Percentiles rank a stretch among this genome's conserved stretches.
Conservation (phyloP, 2,329 filamentous ascomycete species). For the Neophaeococcomyces mojaviensis region DNA sequence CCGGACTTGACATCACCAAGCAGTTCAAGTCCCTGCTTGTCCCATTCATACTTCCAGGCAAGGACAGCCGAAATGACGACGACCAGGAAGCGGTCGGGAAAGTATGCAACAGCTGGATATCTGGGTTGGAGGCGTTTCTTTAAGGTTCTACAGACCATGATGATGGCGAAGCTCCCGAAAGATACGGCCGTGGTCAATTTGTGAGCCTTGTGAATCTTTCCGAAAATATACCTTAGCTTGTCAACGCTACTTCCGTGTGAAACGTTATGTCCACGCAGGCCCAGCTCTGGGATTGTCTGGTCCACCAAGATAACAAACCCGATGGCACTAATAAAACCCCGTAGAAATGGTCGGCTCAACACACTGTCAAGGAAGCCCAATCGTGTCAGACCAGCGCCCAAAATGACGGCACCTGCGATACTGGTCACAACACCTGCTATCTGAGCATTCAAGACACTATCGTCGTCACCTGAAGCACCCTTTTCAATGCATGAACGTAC, state of each 20-base stretch:
- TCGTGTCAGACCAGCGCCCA: slow-evolving; percentile 76
- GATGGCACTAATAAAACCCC: slow-evolving; percentile 95
- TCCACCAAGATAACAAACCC: slow-evolving; percentile 94
- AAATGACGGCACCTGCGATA: slow-evolving; percentile 77
- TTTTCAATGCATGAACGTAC: slow-evolving; percentile 68
- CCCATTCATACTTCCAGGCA: slow-evolving; percentile 70
- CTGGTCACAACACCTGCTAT: slow-evolving; percentile 84
- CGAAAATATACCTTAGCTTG: slow-evolving; percentile 72
- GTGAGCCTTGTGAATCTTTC: slow-evolving; percentile 61
- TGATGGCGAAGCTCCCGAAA: slow-evolving; percentile 71
- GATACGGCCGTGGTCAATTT: slow-evolving; percentile 69
- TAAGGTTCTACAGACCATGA: slow-evolving; percentile 79
- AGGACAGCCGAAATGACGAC: slow-evolving; percentile 78
- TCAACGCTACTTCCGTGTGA: slow-evolving; percentile 79
- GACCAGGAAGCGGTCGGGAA: slow-evolving; percentile 85
- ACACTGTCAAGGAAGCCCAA: slow-evolving; percentile 93
- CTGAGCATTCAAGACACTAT: slow-evolving; percentile 66
- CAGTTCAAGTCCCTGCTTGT: slow-evolving; percentile 70
- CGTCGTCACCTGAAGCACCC: slow-evolving; percentile 57
- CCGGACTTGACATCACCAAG: slow-evolving; percentile 72
- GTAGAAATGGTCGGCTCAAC: slow-evolving; percentile 80
- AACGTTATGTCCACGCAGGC: slow-evolving; percentile 57
- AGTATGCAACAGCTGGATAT: slow-evolving; percentile 72
- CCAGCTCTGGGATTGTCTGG: slow-evolving; percentile 85
- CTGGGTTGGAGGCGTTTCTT: slow-evolving; percentile 74